phyloP scores from a whole-genome alignment of 441 rosid species.

The Eruca vesicaria region DNA sequence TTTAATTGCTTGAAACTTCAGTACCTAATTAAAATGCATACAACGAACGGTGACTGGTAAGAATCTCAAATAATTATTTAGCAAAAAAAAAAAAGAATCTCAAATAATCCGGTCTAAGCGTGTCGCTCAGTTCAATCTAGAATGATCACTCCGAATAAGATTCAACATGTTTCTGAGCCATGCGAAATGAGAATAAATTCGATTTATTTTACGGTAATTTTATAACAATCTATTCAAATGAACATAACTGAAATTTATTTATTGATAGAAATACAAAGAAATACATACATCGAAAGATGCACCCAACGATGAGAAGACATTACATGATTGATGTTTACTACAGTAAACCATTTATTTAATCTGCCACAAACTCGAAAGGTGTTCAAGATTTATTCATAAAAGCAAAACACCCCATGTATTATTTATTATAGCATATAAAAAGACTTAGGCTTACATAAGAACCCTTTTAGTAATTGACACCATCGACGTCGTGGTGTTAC shows the following conservation, averaged over 20 bases:
- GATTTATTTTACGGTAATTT: neutral
- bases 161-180: too few species aligned
- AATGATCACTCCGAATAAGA: too few species aligned
- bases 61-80: too few species aligned
- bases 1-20: too few species aligned
- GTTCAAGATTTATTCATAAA: slow-evolving; percentile 1
- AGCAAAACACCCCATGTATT: neutral
- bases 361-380: neutral
- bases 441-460: neutral
- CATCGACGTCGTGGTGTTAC: neutral
- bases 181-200: too few species aligned
- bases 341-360: neutral
- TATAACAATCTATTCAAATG: neutral
- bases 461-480: slow-evolving; percentile 1
- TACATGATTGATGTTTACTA: slow-evolving; percentile 1
- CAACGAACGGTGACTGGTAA: too few species aligned
- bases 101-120: too few species aligned
- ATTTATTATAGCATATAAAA: neutral
- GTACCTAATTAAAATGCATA: too few species aligned
- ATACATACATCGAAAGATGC: neutral
- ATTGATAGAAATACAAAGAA: neutral
- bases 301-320: slow-evolving; percentile 3
- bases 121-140: too few species aligned
- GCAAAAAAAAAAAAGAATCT: too few species aligned
- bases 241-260: neutral